phyloP scores from a whole-genome alignment of 108 stramenopile species.

The Cyclotella kingstonii region DNA sequence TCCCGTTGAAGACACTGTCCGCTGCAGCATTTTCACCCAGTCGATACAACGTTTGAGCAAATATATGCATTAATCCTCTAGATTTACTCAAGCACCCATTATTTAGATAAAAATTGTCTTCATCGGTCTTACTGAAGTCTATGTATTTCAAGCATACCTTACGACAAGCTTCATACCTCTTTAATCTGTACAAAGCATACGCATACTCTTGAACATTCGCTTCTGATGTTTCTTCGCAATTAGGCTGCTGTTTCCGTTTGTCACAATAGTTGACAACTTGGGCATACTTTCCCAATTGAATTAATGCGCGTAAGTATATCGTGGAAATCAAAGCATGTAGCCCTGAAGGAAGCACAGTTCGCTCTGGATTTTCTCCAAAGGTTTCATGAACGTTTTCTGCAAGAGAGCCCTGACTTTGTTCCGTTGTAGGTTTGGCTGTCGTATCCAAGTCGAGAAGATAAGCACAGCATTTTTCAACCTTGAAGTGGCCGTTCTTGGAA shows the following conservation, averaged over 20 bases:
- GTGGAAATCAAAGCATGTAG: conserved; percentile 15
- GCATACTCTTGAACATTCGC: conserved; percentile 25
- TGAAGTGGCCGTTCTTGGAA: no score
- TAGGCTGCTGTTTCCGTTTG: not conserved
- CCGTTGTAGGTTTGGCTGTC: no score
- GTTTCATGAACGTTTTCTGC: no score
- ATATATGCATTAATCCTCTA: conserved; percentile 38
- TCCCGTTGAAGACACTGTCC: conserved; percentile 21
- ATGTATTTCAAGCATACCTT: conserved; percentile 9
- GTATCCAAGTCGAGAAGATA: no score
- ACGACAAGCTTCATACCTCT: conserved; percentile 39
- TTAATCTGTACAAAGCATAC: conserved; percentile 39
- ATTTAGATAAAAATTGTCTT: not conserved
- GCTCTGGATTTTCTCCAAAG: no score
- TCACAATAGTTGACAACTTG: conserved; percentile 19
- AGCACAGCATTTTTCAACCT: no score
- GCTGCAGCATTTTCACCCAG: conserved; percentile 28
- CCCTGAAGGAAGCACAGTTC: conserved; percentile 7
- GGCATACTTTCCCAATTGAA: conserved; percentile 19
- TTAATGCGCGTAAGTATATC: conserved; percentile 37
- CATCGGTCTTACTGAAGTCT: not conserved
- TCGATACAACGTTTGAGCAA: conserved; percentile 44
- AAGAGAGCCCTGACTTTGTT: no score
- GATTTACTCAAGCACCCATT: no score
- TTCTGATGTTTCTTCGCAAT: not conserved